These are phyloP conservation scores for Fusarium algeriense DNA, from an alignment of 2,329 filamentous ascomycete species.

Conservation along the genomic window DNA sequence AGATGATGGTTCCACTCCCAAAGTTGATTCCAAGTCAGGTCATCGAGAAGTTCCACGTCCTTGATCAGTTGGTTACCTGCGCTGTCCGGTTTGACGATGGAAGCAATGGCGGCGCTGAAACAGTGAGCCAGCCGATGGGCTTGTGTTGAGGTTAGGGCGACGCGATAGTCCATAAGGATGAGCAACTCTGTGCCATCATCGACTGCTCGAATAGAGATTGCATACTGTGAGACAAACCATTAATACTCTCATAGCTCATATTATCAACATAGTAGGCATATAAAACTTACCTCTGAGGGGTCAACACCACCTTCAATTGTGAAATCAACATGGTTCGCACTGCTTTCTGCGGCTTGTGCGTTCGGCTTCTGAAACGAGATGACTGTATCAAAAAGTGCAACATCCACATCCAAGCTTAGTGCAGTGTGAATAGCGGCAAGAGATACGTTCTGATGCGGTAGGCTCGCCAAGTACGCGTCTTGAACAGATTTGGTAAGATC, in stretches of 20 bases:
- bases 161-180: conserved; percentile 16
- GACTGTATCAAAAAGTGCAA: conserved; percentile 11
- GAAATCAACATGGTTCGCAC: conserved; percentile 1
- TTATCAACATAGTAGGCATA: neutral
- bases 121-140: conserved; percentile 8
- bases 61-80: neutral
- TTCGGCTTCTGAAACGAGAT: conserved; percentile 18
- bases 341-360: neutral
- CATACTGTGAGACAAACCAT: neutral
- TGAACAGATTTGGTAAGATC: neutral
- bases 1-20: conserved; percentile 13
- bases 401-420: neutral
- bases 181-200: conserved; percentile 2
- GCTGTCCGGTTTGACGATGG: neutral
- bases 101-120: conserved; percentile 16
- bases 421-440: conserved; percentile 11
- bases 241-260: too few species aligned
- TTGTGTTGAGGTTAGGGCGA: neutral
- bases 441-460: conserved; percentile 8
- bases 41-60: conserved; percentile 10
- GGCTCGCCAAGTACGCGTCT: neutral
- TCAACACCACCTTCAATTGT: conserved; percentile 10
- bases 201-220: conserved; percentile 13
- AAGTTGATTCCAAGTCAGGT: conserved; percentile 2
- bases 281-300: conserved; percentile 10